A percentile compares a stretch with the other conserved stretches of the same genome.
These are phyloP conservation scores for Torulaspora delbrueckii DNA, from an alignment of 805 yeast species.

Conservation along the genomic window DNA sequence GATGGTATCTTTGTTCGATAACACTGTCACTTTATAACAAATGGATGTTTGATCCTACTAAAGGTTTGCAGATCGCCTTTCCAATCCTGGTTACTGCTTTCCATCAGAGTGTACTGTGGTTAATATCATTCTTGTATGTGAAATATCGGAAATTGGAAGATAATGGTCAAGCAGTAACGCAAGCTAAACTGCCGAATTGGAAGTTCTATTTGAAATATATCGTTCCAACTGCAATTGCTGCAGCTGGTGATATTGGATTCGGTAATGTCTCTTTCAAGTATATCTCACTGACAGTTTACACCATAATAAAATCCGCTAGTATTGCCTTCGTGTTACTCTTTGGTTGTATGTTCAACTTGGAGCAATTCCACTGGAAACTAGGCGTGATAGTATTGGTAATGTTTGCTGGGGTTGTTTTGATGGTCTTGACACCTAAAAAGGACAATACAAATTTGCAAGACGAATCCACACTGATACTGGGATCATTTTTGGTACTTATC, in stretches of 20 bases:
- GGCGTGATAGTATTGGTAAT: slow-evolving; percentile 67
- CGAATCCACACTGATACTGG: slow-evolving; percentile 38
- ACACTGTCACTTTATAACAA: slow-evolving; percentile 79
- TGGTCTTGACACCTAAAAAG: slow-evolving; percentile 57
- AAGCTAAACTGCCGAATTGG: slow-evolving; percentile 19
- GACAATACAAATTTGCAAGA: slow-evolving; percentile 16
- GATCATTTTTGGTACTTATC: slow-evolving; percentile 66
- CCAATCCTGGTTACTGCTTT: slow-evolving; percentile 81
- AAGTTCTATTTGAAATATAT: slow-evolving; percentile 49
- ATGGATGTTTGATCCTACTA: slow-evolving; percentile 84
- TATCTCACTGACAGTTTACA: slow-evolving; percentile 78
- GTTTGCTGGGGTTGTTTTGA: slow-evolving; percentile 80
- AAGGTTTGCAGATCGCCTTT: slow-evolving; percentile 68
- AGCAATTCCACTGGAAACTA: slow-evolving; percentile 63
- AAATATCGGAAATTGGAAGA: slow-evolving; percentile 15
- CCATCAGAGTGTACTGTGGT: slow-evolving; percentile 67
- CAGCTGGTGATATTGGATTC: slow-evolving; percentile 90
- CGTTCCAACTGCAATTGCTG: slow-evolving; percentile 79
- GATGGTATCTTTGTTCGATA: slow-evolving; percentile 70
- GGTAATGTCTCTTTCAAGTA: slow-evolving; percentile 79
- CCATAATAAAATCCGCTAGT: slow-evolving; percentile 88
- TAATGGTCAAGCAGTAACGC: background rate
- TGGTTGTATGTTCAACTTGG: slow-evolving; percentile 77
- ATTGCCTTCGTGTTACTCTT: slow-evolving; percentile 84
- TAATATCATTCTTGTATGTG: slow-evolving; percentile 47